Evolutionary conservation across 495 filamentous ascomycete genomes (phyloP).

Genomic region (Podospora bellae-mahoneyi): DNA sequence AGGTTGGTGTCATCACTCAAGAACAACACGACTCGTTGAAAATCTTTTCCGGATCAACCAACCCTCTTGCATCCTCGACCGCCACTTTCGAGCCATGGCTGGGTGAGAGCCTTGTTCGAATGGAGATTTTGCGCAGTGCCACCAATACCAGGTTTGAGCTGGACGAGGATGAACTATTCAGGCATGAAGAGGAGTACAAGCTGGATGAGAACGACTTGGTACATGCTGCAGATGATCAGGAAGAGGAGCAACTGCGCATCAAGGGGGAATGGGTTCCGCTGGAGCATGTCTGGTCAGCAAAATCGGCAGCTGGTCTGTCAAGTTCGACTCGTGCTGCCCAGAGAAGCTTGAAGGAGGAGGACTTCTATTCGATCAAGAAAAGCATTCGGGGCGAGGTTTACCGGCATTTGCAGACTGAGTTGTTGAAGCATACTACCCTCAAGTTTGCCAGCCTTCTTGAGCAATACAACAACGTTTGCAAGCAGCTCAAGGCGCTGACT

Average conservation of each 20-base stretch:
- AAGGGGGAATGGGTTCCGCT: slow-evolving; percentile 34
- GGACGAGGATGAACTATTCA: slow-evolving; percentile 24
- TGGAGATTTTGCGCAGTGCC: slow-evolving; percentile 17
- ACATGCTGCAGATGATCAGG: slow-evolving; percentile 40
- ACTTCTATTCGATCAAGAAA: slow-evolving; percentile 36
- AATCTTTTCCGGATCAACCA: slow-evolving; percentile 39
- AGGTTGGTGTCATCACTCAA: slow-evolving; percentile 56
- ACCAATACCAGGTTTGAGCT: slow-evolving; percentile 27
- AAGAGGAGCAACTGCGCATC: slow-evolving; percentile 38
- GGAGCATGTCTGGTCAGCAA: slow-evolving; percentile 39
- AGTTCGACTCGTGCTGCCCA: slow-evolving; percentile 19
- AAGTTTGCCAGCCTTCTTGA: slow-evolving; percentile 31
- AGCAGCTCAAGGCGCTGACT: slow-evolving; percentile 33
- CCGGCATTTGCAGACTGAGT: slow-evolving; percentile 36
- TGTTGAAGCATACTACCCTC: slow-evolving; percentile 27
- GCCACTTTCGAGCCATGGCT: slow-evolving; percentile 58
- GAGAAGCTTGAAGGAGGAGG: slow-evolving; percentile 12
- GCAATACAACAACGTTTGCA: slow-evolving; percentile 29
- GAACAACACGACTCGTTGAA: slow-evolving; percentile 61
- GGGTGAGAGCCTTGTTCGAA: slow-evolving; percentile 43
- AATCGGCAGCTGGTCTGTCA: slow-evolving; percentile 18
- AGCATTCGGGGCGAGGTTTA: slow-evolving; percentile 40
- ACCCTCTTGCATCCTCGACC: background rate
- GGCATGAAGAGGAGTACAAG: slow-evolving; percentile 33
- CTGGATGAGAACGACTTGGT: slow-evolving; percentile 38